These are phyloP conservation scores for Psidium guajava DNA, from an alignment of 345 rosid species.

Conservation along the genomic window DNA sequence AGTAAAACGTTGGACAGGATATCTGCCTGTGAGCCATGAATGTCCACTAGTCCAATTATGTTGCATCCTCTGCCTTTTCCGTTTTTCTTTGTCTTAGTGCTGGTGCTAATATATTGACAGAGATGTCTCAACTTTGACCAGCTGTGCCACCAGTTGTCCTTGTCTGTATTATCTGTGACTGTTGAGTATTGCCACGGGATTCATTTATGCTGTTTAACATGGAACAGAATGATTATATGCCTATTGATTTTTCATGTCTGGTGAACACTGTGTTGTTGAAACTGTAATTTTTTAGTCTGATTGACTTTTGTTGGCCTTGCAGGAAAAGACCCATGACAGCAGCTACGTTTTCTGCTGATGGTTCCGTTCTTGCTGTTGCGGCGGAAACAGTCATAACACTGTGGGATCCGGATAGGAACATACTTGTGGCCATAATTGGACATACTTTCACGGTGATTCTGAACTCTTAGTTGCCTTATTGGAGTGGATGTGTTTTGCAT, in stretches of 20 bases:
- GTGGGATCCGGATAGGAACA: slow-evolving; percentile 79
- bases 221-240: not conserved
- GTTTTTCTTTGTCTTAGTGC: not conserved
- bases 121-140: not conserved
- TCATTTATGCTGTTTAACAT: not conserved
- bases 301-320: slow-evolving; percentile 7
- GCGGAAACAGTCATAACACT: slow-evolving; percentile 82
- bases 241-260: not conserved
- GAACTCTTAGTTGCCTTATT: not conserved
- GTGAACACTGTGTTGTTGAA: not conserved
- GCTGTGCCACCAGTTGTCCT: not conserved
- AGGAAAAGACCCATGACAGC: slow-evolving; percentile 91
- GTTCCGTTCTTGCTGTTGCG: slow-evolving; percentile 93
- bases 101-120: not conserved
- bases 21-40: not conserved
- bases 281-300: not conserved
- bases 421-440: slow-evolving; percentile 76
- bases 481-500: not conserved
- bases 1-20: not conserved
- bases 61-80: not conserved
- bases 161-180: not conserved
- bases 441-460: slow-evolving; percentile 43
- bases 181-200: not conserved
- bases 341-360: slow-evolving; percentile 89
- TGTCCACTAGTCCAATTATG: not conserved